phyloP scores from a whole-genome alignment of 441 rosid genomes.

The Populus hybrid region DNA sequence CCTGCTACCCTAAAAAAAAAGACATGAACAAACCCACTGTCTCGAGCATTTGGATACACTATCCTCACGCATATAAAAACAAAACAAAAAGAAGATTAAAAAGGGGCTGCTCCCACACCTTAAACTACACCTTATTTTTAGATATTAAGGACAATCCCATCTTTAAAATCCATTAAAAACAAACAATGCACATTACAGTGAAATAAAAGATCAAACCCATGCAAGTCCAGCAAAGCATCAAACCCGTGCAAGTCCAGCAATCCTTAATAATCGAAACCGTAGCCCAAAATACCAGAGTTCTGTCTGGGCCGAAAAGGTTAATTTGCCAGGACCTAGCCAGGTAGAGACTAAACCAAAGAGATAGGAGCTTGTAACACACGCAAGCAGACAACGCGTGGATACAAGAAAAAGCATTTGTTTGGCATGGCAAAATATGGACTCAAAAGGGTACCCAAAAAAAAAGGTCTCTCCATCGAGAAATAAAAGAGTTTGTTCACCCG shows the following conservation, averaged over 20 bases:
- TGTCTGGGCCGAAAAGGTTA: background rate
- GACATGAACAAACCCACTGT: too few species aligned
- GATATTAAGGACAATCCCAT: background rate
- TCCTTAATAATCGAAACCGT: background rate
- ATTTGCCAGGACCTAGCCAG: background rate
- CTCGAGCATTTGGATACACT: too few species aligned
- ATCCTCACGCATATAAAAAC: too few species aligned
- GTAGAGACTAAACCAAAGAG: background rate
- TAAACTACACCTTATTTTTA: too few species aligned
- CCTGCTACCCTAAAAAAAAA: too few species aligned
- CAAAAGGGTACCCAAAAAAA: background rate
- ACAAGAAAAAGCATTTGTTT: background rate
- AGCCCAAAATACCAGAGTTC: background rate
- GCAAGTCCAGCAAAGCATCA: background rate
- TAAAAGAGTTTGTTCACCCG: background rate
- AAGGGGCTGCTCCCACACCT: too few species aligned
- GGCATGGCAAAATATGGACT: background rate
- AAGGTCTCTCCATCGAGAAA: background rate
- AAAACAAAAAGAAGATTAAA: too few species aligned
- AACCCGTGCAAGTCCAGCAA: too few species aligned
- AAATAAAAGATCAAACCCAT: background rate
- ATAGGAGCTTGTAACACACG: background rate
- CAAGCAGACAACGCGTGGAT: background rate
- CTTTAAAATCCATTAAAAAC: background rate
- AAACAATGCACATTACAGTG: background rate